Evolutionary conservation across 2,329 filamentous ascomycete species (phyloP), one percentile per base, ranked within the genome.

Genomic region (Capronia epimyces): DNA sequence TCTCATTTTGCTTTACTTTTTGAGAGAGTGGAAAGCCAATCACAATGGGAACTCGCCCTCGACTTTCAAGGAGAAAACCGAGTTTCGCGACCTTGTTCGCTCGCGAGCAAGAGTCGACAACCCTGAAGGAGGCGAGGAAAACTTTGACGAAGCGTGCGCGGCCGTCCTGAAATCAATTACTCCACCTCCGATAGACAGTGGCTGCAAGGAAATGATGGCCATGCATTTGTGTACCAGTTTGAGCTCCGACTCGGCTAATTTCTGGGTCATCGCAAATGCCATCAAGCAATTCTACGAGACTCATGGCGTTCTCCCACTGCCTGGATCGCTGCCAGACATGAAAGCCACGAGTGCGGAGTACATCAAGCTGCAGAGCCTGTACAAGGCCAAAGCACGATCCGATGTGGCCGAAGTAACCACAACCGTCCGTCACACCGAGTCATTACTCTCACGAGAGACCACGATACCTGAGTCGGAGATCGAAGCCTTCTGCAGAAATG

Each of bases 401-500:
- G 93, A 98, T 63, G 74, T 84, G 12, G 78, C 80, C 24, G 86
- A 95, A 67, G 86, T 97, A 2, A 71, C 89, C 2, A 70, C 75
- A 10, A 80, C 70, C 10, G 83, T 89, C 36, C 81, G 80, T 41
- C 67, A 73, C 27, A 64, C 78, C 8, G 80, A 83, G 63, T 63
- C 71, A 3, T 64, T 70, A 10, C 66, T 78, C 13, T 46, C 46
- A 65, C 67, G 80, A 68, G 57, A 63, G 2, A 63, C 63, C 2
- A 57, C 64, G 2, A 77, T 95, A 50, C 76, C 85, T 41, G 74
- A 81, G 39, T 79, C 80, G 46, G 88, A 95, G 62, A 83, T 97
- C 40, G 90, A 95, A 64, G 75, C 86, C 29, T 97, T 96, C 68
- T 97, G 91, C 78, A 96, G 94, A 71, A 94, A 95, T 60, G 91